Percentiles rank a stretch among this genome's conserved stretches.
These are phyloP conservation scores for Aureobasidium leucospermi DNA, from an alignment of 2,329 filamentous ascomycete genomes.

Conservation along the genomic window DNA sequence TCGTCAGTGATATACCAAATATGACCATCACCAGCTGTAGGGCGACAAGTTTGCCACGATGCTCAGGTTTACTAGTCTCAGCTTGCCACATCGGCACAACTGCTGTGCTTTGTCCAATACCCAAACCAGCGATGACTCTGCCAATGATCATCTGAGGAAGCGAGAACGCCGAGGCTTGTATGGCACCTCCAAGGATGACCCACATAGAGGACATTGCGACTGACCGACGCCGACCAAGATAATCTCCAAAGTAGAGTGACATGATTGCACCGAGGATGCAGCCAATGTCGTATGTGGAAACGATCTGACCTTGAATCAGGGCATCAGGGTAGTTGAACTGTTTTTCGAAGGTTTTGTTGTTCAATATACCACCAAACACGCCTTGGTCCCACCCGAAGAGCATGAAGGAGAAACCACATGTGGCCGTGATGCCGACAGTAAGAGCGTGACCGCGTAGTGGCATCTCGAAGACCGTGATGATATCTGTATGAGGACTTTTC, in stretches of 20 bases:
- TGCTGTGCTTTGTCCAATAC: conserved; percentile 50
- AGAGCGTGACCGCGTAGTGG: conserved; percentile 6
- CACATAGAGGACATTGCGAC: conserved; percentile 33
- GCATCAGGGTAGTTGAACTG: conserved; percentile 29
- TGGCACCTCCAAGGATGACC: conserved; percentile 36
- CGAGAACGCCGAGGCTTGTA: conserved; percentile 23
- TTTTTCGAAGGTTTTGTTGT: conserved; percentile 15
- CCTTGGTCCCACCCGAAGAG: conserved; percentile 18
- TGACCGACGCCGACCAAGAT: conserved; percentile 33
- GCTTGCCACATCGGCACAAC: conserved; percentile 48
- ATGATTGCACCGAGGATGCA: conserved; percentile 42
- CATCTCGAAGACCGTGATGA: not conserved
- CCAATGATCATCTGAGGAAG: conserved; percentile 46
- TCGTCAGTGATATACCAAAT: conserved; percentile 16
- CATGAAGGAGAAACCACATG: not conserved
- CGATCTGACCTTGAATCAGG: conserved; percentile 32
- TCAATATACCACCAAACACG: conserved; percentile 18
- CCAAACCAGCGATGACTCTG: conserved; percentile 45
- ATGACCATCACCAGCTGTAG: conserved; percentile 15
- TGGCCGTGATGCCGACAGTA: not conserved
- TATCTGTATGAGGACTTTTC: not conserved
- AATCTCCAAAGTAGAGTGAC: conserved; percentile 35
- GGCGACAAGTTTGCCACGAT: conserved; percentile 38
- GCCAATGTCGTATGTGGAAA: conserved; percentile 30
- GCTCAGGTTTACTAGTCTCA: conserved; percentile 43